Evolutionary conservation across 441 rosid species (phyloP).

Genomic region (Capsella rubella): DNA sequence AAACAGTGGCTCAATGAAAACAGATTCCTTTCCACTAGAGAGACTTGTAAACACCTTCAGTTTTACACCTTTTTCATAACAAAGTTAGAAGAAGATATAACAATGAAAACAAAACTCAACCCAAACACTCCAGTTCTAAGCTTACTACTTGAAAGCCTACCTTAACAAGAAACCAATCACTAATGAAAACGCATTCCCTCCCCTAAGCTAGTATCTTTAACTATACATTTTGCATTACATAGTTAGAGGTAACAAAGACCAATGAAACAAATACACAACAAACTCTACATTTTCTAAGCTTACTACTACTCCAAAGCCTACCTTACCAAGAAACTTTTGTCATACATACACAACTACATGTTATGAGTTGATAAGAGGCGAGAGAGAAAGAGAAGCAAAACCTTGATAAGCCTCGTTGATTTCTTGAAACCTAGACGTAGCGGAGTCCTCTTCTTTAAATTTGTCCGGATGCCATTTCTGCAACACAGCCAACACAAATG

Average conservation of each 20-base stretch:
- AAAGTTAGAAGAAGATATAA: background rate
- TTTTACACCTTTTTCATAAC: background rate
- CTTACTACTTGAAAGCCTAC: background rate
- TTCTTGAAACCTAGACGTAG: slow-evolving; percentile 88
- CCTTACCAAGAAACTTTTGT: background rate
- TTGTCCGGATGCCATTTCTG: slow-evolving; percentile 99
- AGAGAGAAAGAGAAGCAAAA: slow-evolving; percentile 33
- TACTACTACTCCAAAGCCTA: background rate
- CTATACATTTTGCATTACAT: too few species aligned
- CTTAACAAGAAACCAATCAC: background rate
- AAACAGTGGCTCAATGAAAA: background rate
- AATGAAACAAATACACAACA: background rate
- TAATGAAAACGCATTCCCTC: too few species aligned
- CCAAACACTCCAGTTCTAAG: slow-evolving; percentile 16
- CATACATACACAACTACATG: background rate
- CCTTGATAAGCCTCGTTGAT: slow-evolving; percentile 97
- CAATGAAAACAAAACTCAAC: background rate
- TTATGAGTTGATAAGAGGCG: background rate
- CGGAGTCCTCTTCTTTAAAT: slow-evolving; percentile 62
- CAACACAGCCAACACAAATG: slow-evolving; percentile 31
- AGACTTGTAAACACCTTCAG: background rate
- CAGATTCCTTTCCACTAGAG: background rate
- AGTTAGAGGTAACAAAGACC: too few species aligned
- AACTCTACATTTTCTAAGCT: slow-evolving; percentile 15
- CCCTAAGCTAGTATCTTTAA: too few species aligned